These are phyloP conservation scores for Vicia sativa DNA, from an alignment of 306 rosid species.

Conservation along the genomic window DNA sequence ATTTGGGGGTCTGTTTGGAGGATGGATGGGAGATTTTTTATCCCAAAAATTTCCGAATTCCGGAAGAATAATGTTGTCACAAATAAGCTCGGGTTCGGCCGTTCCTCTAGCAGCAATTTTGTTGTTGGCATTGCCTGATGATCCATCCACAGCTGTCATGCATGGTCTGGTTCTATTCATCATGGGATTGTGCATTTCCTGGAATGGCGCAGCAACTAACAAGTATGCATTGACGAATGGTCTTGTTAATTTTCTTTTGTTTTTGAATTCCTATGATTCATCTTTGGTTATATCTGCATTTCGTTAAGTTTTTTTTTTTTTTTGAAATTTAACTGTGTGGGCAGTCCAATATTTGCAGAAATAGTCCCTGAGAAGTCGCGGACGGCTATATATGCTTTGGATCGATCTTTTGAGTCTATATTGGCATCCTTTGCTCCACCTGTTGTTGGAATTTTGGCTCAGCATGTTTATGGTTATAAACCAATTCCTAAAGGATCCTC, in stretches of 20 bases:
- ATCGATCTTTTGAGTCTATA: conserved; percentile 74
- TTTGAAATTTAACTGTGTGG: conserved; percentile 19
- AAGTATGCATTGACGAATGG: conserved; percentile 44
- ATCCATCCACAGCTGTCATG: conserved; percentile 60
- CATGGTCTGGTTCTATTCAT: conserved; percentile 67
- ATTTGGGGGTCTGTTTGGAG: conserved; percentile 76
- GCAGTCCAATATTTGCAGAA: conserved; percentile 86
- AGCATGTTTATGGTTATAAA: conserved; percentile 59
- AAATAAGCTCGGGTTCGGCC: conserved; percentile 74
- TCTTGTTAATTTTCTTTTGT: not conserved
- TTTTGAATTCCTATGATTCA: conserved; percentile 1
- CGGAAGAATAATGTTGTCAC: conserved; percentile 73
- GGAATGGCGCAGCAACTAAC: conserved; percentile 81
- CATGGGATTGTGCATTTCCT: conserved; percentile 68
- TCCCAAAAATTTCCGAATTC: conserved; percentile 64
- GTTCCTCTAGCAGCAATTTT: conserved; percentile 78
- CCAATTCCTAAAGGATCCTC: conserved; percentile 54
- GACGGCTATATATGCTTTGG: conserved; percentile 68
- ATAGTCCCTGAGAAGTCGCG: conserved; percentile 27
- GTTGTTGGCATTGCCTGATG: conserved; percentile 68
- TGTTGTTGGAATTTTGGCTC: conserved; percentile 71
- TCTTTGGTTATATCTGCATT: not conserved
- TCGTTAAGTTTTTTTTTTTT: conserved; percentile 2
- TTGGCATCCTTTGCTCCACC: conserved; percentile 82
- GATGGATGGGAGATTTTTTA: conserved; percentile 75